phyloP scores from a whole-genome alignment of 2,329 filamentous ascomycete species.

The Fonsecaea erecta region DNA sequence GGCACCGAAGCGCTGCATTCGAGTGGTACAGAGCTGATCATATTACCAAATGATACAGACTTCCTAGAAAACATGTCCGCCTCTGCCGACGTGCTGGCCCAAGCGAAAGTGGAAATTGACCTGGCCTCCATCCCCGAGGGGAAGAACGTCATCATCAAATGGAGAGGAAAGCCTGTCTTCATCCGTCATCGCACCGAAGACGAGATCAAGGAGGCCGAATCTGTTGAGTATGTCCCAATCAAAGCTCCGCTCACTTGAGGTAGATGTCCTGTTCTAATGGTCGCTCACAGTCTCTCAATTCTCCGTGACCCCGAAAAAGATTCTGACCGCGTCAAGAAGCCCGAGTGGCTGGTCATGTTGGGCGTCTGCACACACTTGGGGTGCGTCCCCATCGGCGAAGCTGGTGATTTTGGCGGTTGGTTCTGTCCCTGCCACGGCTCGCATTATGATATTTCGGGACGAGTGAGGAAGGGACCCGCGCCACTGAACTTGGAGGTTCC shows the following conservation, averaged over 20 bases:
- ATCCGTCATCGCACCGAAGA: slow-evolving; percentile 93
- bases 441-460: slow-evolving; percentile 99
- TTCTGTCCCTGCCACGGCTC: slow-evolving; percentile 99
- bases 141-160: slow-evolving; percentile 99
- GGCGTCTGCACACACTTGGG: slow-evolving; percentile 99
- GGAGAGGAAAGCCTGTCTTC: slow-evolving; percentile 99
- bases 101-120: slow-evolving; percentile 99
- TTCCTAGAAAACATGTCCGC: slow-evolving; percentile 99
- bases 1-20: not conserved
- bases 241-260: not conserved
- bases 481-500: slow-evolving; percentile 98
- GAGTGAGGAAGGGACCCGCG: slow-evolving; percentile 95
- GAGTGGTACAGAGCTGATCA: slow-evolving; percentile 15
- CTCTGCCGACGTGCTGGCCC: slow-evolving; percentile 95
- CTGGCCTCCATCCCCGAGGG: slow-evolving; percentile 91
- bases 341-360: slow-evolving; percentile 98
- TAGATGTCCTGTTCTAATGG: slow-evolving; percentile 6
- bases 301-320: slow-evolving; percentile 93
- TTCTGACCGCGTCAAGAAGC: slow-evolving; percentile 92
- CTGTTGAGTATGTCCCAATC: slow-evolving; percentile 62
- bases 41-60: slow-evolving; percentile 61
- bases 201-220: slow-evolving; percentile 95
- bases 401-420: slow-evolving; percentile 97
- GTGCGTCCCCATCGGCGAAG: slow-evolving; percentile 98
- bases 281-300: slow-evolving; percentile 59